Percentiles rank a stretch among this genome's conserved stretches.
phyloP scores from a whole-genome alignment of 164 flowering plant species.

The Annona cherimola region DNA sequence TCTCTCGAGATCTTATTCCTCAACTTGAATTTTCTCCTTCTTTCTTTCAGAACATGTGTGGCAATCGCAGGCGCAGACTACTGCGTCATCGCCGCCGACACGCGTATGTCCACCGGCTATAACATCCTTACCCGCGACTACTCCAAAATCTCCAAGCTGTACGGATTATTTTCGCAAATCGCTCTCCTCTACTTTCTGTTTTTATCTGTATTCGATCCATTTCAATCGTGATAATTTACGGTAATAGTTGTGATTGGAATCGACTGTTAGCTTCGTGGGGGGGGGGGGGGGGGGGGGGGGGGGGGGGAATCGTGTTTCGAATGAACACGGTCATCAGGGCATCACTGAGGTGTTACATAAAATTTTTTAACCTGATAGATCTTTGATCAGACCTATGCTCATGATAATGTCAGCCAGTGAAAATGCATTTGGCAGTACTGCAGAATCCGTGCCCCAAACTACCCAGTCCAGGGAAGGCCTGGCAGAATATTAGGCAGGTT shows the following conservation, averaged over 20 bases:
- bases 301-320: background rate
- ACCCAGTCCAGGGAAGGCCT: background rate
- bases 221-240: too few species aligned
- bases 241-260: background rate
- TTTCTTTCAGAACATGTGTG: constrained; percentile 61
- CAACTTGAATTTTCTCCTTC: background rate
- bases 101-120: constrained; percentile 96
- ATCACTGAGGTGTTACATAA: background rate
- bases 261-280: too few species aligned
- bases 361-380: background rate
- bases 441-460: background rate
- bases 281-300: too few species aligned
- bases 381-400: background rate
- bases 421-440: background rate
- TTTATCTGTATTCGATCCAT: background rate
- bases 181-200: background rate
- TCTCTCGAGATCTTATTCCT: background rate
- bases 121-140: constrained; percentile 85
- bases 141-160: constrained; percentile 84
- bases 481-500: background rate
- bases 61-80: constrained; percentile 92
- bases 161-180: background rate
- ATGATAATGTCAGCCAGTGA: background rate
- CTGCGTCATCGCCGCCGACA: constrained; percentile 94
- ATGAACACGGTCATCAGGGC: background rate